phyloP scores from a whole-genome alignment of 73 alveolate species.

The Paramecium bursaria region DNA sequence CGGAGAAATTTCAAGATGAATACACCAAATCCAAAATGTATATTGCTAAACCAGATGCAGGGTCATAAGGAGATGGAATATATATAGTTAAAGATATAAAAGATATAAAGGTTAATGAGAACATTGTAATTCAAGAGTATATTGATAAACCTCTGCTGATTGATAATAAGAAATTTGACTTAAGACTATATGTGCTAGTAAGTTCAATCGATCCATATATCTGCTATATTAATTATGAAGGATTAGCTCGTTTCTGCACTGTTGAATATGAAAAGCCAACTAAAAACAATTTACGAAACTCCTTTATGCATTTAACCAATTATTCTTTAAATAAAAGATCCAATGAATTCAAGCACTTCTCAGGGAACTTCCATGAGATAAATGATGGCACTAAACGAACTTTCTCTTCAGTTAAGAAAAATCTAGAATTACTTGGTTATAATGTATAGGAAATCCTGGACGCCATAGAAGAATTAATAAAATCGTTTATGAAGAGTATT shows the following conservation, averaged over 20 bases:
- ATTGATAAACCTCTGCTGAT: slow-evolving; percentile 90
- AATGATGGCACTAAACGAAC: slow-evolving; percentile 85
- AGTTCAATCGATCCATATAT: slow-evolving; percentile 90
- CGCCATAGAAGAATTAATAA: slow-evolving; percentile 67
- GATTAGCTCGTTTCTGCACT: slow-evolving; percentile 95
- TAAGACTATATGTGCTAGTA: slow-evolving; percentile 93
- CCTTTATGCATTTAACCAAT: slow-evolving; percentile 90
- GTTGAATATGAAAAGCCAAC: slow-evolving; percentile 87
- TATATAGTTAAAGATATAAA: slow-evolving; percentile 70
- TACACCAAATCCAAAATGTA: slow-evolving; percentile 64
- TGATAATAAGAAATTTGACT: slow-evolving; percentile 93
- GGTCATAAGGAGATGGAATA: slow-evolving; percentile 90
- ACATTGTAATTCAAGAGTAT: slow-evolving; percentile 85
- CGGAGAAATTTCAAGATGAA: slow-evolving; percentile 74
- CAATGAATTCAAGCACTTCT: slow-evolving; percentile 73
- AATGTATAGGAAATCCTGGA: slow-evolving; percentile 70
- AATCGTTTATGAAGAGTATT: slow-evolving; percentile 44
- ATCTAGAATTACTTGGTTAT: slow-evolving; percentile 66
- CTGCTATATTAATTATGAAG: slow-evolving; percentile 95
- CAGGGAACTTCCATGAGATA: slow-evolving; percentile 71
- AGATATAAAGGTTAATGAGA: slow-evolving; percentile 72
- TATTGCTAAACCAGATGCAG: slow-evolving; percentile 86
- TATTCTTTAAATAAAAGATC: slow-evolving; percentile 87
- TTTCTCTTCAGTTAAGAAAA: slow-evolving; percentile 68
- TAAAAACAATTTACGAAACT: slow-evolving; percentile 74